phyloP scores from a whole-genome alignment of 148 eudicot species.

The Rhododendron henanense region DNA sequence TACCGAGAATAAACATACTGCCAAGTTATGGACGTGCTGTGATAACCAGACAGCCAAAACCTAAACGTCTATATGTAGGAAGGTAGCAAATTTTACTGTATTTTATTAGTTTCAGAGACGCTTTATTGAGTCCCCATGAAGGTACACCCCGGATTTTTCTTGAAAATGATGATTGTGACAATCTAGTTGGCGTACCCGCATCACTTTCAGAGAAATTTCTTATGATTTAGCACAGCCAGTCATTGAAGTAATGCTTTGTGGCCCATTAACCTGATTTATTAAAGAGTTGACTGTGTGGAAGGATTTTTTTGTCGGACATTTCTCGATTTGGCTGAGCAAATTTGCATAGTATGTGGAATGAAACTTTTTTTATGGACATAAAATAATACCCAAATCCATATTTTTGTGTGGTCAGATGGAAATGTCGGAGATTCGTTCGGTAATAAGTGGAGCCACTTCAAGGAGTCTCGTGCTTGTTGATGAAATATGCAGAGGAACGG shows the following conservation, averaged over 20 bases:
- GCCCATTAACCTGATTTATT: not conserved
- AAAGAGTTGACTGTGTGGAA: not conserved
- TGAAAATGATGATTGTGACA: not conserved
- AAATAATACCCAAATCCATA: not conserved
- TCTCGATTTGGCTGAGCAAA: not conserved
- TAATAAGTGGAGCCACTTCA: slow-evolving; percentile 67
- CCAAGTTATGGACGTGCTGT: not conserved
- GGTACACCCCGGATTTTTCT: not conserved
- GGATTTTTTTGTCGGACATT: not conserved
- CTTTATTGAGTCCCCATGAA: not conserved
- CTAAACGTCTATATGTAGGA: not conserved
- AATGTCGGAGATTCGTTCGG: slow-evolving; percentile 94
- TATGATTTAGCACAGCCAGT: not conserved
- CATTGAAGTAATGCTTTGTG: not conserved
- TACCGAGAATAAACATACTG: not conserved
- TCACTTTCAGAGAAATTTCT: not conserved
- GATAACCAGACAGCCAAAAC: not conserved
- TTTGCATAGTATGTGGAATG: not conserved
- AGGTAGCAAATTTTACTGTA: not conserved
- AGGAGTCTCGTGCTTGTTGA: slow-evolving; percentile 92
- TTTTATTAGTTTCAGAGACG: not conserved
- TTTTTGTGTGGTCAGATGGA: slow-evolving; percentile 51
- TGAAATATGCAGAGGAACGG: slow-evolving; percentile 97
- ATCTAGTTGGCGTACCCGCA: not conserved
- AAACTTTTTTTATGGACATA: not conserved